Evolutionary conservation across 2,329 filamentous ascomycete species (phyloP).

Genomic region (Coniochaeta sp.): DNA sequence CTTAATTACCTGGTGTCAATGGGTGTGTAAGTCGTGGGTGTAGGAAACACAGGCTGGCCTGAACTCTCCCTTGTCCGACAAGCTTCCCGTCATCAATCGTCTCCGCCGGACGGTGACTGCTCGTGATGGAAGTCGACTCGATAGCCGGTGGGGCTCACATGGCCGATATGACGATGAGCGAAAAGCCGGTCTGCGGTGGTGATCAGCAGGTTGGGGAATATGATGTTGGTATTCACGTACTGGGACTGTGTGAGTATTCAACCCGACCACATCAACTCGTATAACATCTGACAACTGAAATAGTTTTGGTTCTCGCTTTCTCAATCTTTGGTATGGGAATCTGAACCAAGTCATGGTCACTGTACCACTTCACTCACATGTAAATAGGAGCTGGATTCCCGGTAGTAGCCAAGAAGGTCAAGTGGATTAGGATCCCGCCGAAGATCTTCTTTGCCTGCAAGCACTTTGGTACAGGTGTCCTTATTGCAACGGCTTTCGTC

Average conservation of each 20-base stretch:
- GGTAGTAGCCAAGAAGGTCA: constrained; percentile 46
- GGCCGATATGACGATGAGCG: constrained; percentile 12
- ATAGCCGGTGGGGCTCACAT: background rate
- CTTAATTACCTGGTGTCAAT: constrained; percentile 11
- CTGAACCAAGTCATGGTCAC: no score
- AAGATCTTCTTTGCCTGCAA: constrained; percentile 55
- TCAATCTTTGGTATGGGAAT: constrained; percentile 27
- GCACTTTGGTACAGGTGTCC: constrained; percentile 63
- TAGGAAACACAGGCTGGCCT: background rate
- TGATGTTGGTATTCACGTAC: constrained; percentile 31
- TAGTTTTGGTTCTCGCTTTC: constrained; percentile 31
- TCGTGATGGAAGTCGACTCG: constrained; percentile 4
- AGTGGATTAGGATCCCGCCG: constrained; percentile 48
- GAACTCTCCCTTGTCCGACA: background rate
- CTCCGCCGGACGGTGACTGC: background rate
- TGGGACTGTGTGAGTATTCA: constrained; percentile 30
- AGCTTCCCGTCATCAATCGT: background rate
- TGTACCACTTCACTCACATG: background rate
- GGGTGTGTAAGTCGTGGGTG: background rate
- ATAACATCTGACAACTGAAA: constrained; percentile 2
- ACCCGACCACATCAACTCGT: background rate
- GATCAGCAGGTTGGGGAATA: constrained; percentile 29
- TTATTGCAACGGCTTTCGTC: constrained; percentile 67
- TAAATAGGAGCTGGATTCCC: constrained; percentile 39
- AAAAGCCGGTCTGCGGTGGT: constrained; percentile 31